Base-by-base conservation (phyloP, 768 basidiomycete species). In the Psilocybe sp. region DNA sequence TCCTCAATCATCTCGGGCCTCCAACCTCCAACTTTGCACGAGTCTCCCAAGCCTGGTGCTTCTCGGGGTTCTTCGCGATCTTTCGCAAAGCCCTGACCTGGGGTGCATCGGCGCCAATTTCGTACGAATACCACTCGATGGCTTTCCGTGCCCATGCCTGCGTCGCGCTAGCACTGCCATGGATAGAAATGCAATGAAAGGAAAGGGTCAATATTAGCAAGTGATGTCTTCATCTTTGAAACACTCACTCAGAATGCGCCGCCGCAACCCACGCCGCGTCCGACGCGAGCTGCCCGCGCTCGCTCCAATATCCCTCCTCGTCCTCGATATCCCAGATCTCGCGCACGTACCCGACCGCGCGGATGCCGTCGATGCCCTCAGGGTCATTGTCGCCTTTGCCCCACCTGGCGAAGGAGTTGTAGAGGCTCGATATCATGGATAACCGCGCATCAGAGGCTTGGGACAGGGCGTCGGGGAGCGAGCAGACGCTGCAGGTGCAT, bases 221-320 rank as follows among this genome's bases (percentile, higher is more conserved):
- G 39, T 14, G n/a, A 14, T 13, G 13, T 36, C 28, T 32, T 45
- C 34, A 34, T 31, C 33, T 16, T 40, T 44, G 45, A 49, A 38
- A 32, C 13, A 69, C 84, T 66, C 60, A 85, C 84, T 85, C 82
- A 5, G 74, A 76, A 68, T 85, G 83, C 4, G 82, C 70, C 12
- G 79, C 80, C 7, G 84, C 81, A 15, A 86, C 75, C 68, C 71
- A 77, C 5, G 72, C 72, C 9, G 78, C 81, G 59, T 86, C 84
- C 19, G 79, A 78, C 6, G 84, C 83, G 3, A 86, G 68, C 54
- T 74, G 68, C 9, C 84, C 85, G 35, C 84, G 69, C 65, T 82
- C 84, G 58, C 82, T 84, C 73, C 73, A 77, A 57, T 87, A 86
- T 0, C 80, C 81, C 65, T 87, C 85, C 54, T 78, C 72, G 33